These are phyloP conservation scores for Backusella australiensis DNA, from an alignment of 192 early-diverging fungal species.

Conservation along the genomic window DNA sequence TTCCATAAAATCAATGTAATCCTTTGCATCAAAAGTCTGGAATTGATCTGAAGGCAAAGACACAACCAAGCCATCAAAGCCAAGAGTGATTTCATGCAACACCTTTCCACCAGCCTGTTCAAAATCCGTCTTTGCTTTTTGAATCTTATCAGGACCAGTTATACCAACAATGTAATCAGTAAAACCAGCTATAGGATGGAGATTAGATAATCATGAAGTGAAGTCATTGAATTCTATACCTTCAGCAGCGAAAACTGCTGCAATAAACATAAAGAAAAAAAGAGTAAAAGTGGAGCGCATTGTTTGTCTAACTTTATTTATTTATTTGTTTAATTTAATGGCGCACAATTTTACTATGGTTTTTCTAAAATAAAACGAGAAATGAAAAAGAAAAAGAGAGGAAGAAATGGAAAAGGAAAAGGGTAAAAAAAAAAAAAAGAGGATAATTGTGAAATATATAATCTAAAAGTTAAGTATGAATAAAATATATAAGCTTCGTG, in stretches of 20 bases:
- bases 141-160: background rate
- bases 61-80: conserved; percentile 22
- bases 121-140: conserved; percentile 26
- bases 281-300: background rate
- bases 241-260: background rate
- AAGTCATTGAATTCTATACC: background rate
- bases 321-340: background rate
- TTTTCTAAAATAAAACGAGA: background rate
- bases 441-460: background rate
- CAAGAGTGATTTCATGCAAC: conserved; percentile 17
- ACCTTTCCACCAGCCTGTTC: conserved; percentile 21
- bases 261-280: background rate
- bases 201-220: background rate
- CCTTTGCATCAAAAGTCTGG: conserved; percentile 21
- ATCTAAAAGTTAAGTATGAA: background rate
- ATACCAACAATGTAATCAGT: conserved; percentile 22
- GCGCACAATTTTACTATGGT: too few species aligned
- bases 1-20: conserved; percentile 34
- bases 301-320: background rate
- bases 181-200: background rate
- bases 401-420: background rate
- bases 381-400: background rate
- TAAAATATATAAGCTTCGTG: background rate
- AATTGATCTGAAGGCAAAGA: conserved; percentile 20
- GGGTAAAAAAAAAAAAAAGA: background rate